These are phyloP conservation scores for Telfairia occidentalis DNA, from an alignment of 331 rosid genomes.

Conservation along the genomic window DNA sequence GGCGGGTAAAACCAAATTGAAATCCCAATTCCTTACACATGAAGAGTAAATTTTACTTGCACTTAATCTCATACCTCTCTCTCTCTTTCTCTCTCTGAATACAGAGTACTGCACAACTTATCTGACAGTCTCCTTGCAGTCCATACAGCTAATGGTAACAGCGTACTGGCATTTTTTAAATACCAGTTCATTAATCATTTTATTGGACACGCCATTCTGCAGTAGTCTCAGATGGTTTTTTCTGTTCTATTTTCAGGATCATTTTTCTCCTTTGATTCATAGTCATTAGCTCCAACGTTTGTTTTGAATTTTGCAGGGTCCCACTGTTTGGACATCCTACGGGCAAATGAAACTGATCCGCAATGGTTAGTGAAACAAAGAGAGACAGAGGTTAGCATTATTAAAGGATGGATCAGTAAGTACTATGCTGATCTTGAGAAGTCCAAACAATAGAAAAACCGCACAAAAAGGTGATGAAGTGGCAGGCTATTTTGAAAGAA, in stretches of 20 bases:
- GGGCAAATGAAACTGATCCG: conserved; percentile 36
- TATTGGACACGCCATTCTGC: background rate
- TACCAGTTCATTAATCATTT: background rate
- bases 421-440: conserved; percentile 36
- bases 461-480: conserved; percentile 3
- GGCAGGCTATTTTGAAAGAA: background rate
- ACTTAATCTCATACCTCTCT: background rate
- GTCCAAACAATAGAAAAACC: background rate
- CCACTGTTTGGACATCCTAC: conserved; percentile 53
- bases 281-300: background rate
- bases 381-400: conserved; percentile 28
- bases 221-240: background rate
- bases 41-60: background rate
- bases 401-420: conserved; percentile 41
- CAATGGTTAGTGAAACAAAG: conserved; percentile 62
- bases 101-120: conserved; percentile 56
- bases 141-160: conserved; percentile 45
- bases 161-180: background rate
- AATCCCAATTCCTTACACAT: background rate
- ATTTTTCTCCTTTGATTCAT: background rate
- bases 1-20: conserved; percentile 15
- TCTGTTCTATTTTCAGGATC: background rate
- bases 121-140: conserved; percentile 46
- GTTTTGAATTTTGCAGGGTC: conserved; percentile 40
- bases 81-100: background rate